A percentile compares a stretch with the other conserved stretches of the same genome.
These are phyloP conservation scores for Tolypocladium ovalisporum DNA, from an alignment of 2,329 filamentous ascomycete genomes.

Conservation along the genomic window DNA sequence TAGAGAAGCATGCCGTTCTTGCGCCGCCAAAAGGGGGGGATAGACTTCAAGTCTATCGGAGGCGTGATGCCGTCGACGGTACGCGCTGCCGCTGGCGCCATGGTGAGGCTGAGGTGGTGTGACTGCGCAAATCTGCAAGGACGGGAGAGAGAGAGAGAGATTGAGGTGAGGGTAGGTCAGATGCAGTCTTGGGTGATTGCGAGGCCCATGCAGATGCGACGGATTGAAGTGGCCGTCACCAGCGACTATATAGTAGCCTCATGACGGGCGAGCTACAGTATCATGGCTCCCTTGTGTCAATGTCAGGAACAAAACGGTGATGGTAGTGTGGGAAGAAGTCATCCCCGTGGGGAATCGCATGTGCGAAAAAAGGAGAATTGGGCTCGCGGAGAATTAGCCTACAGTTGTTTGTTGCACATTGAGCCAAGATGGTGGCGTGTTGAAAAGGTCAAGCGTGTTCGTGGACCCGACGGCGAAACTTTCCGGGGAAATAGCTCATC, in stretches of 20 bases:
- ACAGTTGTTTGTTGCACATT: background rate
- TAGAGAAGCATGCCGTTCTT: slow-evolving; percentile 32
- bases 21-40: slow-evolving; percentile 22
- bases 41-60: slow-evolving; percentile 17
- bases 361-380: background rate
- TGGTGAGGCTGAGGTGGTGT: slow-evolving; percentile 5
- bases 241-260: background rate
- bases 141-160: background rate
- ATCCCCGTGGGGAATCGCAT: background rate
- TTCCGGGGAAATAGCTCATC: background rate
- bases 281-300: background rate
- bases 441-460: background rate
- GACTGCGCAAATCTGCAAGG: background rate
- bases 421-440: background rate
- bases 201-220: background rate
- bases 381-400: background rate
- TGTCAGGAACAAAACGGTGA: background rate
- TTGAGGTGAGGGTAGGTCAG: background rate
- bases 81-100: slow-evolving; percentile 21
- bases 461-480: background rate
- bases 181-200: background rate
- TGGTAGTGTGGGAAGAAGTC: background rate
- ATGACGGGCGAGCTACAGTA: background rate
- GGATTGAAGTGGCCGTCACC: background rate
- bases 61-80: slow-evolving; percentile 18